Percentiles rank a stretch among this genome's conserved stretches.
Evolutionary conservation across 202 grass and related monocot species (phyloP).

Genomic region (Zizania palustris): DNA sequence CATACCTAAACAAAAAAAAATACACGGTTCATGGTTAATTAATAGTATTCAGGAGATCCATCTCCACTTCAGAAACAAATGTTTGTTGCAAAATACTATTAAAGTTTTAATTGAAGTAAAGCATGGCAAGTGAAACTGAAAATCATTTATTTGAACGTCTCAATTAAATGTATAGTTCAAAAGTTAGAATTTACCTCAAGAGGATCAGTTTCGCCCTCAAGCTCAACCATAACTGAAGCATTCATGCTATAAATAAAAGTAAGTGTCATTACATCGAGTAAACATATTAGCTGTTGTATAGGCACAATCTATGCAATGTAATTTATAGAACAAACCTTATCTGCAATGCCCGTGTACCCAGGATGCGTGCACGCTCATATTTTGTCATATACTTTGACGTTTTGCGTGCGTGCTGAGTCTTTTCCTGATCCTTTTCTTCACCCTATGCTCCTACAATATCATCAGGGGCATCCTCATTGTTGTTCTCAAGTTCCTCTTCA

Average conservation of each 20-base stretch:
- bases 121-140: not conserved
- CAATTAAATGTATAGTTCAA: constrained; percentile 2
- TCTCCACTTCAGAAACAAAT: constrained; percentile 14
- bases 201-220: constrained; percentile 94
- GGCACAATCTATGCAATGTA: not conserved
- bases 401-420: constrained; percentile 45
- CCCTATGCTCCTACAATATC: constrained; percentile 48
- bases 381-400: constrained; percentile 92
- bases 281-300: not conserved
- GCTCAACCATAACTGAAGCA: constrained; percentile 97
- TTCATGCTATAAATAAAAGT: constrained; percentile 74
- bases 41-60: not conserved
- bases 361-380: constrained; percentile 90
- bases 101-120: not conserved
- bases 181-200: constrained; percentile 64
- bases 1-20: constrained; percentile 10
- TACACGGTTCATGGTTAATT: not conserved
- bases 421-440: constrained; percentile 61
- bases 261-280: not conserved
- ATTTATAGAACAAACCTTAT: constrained; percentile 61
- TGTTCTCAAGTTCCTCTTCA: constrained; percentile 77
- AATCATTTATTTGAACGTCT: not conserved
- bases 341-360: constrained; percentile 84
- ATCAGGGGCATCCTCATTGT: constrained; percentile 68
- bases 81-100: not conserved